phyloP scores from a whole-genome alignment of 495 filamentous ascomycete species.

The Xylaria telfairii region DNA sequence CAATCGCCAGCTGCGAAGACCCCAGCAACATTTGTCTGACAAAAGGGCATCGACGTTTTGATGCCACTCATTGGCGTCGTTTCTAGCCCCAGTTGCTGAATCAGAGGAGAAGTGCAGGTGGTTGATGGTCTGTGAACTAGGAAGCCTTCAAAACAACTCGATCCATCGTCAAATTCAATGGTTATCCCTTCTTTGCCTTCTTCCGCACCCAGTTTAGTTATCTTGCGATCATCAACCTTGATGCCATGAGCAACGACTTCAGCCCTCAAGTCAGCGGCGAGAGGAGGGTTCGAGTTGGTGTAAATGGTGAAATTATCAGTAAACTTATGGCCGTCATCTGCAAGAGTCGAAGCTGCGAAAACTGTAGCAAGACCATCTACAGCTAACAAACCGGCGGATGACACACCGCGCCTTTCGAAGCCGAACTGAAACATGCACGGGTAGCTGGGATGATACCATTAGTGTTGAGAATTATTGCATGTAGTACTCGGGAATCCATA shows the following conservation, averaged over 20 bases:
- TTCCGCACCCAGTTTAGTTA: background rate
- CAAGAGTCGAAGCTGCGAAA: background rate
- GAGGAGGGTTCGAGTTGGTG: background rate
- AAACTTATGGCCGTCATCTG: background rate
- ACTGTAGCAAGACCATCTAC: conserved; percentile 27
- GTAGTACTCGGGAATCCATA: conserved; percentile 26
- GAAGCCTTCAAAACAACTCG: background rate
- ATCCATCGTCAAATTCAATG: conserved; percentile 1
- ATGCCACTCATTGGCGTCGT: conserved; percentile 27
- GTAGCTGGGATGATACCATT: conserved; percentile 36
- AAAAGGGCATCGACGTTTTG: conserved; percentile 38
- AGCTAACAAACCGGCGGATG: conserved; percentile 44
- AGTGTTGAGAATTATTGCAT: background rate
- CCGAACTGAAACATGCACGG: conserved; percentile 58
- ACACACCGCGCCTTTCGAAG: conserved; percentile 48
- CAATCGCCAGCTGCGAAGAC: conserved; percentile 51
- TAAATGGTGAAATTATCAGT: conserved; percentile 1
- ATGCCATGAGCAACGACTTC: background rate
- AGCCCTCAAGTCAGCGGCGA: background rate
- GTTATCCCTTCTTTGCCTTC: background rate
- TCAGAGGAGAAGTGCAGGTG: background rate
- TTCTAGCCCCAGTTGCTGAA: background rate
- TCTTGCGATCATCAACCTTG: background rate
- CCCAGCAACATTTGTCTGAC: conserved; percentile 45
- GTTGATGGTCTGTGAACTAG: background rate